Evolutionary conservation across 257 asterid species (phyloP), one percentile per base, ranked within the genome.

Genomic region (Forsythia suspensa): DNA sequence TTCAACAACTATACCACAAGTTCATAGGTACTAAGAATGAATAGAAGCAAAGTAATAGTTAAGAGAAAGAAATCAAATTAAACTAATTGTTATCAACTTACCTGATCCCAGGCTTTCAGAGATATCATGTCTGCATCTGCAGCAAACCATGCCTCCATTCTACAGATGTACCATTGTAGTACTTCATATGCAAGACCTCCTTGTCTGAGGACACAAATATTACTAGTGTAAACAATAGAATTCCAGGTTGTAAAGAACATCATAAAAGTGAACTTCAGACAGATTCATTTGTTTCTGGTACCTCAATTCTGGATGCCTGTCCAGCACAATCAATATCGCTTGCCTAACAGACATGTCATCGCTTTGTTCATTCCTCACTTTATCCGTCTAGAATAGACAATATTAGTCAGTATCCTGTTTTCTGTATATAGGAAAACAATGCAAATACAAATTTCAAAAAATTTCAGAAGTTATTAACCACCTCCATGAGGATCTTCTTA

Each of bases 91-190:
- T 8, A 81, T 13, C 77, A 75, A 84, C 91, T 83, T 85, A 81
- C 99, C 96, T 96, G 96, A 84, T 96, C 99, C 99, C 99, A 96
- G 82, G 94, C 93, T 83, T 90, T 91, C 86, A 94, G 92, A 73
- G 99, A 96, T 84, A 96, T 96, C 96, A 87, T 91, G 81, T 94
- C 97, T 57, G 97, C 96, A 91, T 94, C 99, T n/a, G 99, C 97
- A 87, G 98, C 98, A 87, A 96, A 96, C 99, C 99, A 96, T 55
- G 99, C 99, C 84, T 96, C 99, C 98, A 96, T 96, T 89, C 99
- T 88, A 84, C 98, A 94, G 68, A 96, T 85, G 89, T 86, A 96
- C 99, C 99, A 96, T 82, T 96, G 97, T 85, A 94, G 76, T 79
- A 96, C 99, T 87, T 96, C 92, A 74, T 84, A 82, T 8, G 98